Evolutionary conservation across 2,329 filamentous ascomycete species (phyloP), one percentile per base, ranked within the genome.

Genomic region (Cladophialophora bantiana): DNA sequence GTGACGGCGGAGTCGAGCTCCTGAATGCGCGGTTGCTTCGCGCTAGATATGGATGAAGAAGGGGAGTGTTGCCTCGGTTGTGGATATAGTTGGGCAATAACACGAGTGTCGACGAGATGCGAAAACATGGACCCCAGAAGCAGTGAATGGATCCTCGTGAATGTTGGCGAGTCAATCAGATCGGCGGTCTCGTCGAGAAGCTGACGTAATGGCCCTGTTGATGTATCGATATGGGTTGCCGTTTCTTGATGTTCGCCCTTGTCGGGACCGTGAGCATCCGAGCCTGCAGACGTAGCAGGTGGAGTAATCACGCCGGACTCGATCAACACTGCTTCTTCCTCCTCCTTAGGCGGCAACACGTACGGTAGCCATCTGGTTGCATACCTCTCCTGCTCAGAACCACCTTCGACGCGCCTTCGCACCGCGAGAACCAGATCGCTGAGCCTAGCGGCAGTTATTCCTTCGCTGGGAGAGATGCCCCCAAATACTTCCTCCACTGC

Each of bases 151-250:
- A 99, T 93, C 74, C 93, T 90, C 0, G 89, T 87, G 79, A 98
- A 98, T 40, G 92, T 87, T 0, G 95, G 95, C 1, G 95, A 97
- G 76, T 99, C 95, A 75, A 98, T 90, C 31, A 99, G 86, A 77
- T 99, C 95, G 45, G 94, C 92, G 1, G 95, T 98, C 82, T 99
- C 95, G 77, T 99, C 94, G 1, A 99, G 86, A 20, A 99, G 86
- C 65, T 91, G 90, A 64, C 94, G 89, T 64, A 99, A 86, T 1
- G 89, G 65, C 4, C 69, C 71, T n/a, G 59, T 69, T 12, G 71
- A 71, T 15, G 71, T 73, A 42, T 73, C 68, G 56, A 68, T 68
- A 35, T 64, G 59, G 36, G 48, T 53, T 9, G 67, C 59, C 35
- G 53, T 26, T 48, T 61, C 36, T 36, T 57, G 31, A 12, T 55